phyloP scores from a whole-genome alignment of 2,329 filamentous ascomycete genomes.

The Aurifilum marmelostoma region DNA sequence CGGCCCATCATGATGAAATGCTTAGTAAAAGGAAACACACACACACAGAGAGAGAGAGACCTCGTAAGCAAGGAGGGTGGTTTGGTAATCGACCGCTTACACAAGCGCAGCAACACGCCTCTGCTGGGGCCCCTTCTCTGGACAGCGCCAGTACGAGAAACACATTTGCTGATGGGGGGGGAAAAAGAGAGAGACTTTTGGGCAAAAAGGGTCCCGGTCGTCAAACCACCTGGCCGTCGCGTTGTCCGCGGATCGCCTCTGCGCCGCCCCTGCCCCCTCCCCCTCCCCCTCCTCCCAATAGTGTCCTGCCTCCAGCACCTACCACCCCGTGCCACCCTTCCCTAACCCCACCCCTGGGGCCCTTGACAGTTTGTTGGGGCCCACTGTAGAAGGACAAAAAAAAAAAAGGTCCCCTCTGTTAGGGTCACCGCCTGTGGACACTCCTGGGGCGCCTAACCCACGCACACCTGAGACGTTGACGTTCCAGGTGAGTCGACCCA shows the following conservation, averaged over 20 bases:
- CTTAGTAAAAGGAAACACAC: conserved; percentile 9
- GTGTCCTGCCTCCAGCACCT: neutral
- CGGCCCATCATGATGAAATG: neutral
- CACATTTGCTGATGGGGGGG: neutral
- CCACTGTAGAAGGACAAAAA: conserved; percentile 3
- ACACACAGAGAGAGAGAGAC: neutral
- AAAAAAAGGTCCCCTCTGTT: neutral
- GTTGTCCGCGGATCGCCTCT: neutral
- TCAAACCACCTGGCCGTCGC: neutral
- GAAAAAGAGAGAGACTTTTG: neutral
- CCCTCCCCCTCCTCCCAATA: neutral
- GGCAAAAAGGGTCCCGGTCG: neutral
- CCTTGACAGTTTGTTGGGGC: neutral
- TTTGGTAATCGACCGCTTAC: conserved; percentile 14
- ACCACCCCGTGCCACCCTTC: neutral
- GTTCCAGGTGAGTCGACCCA: neutral
- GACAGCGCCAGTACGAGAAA: neutral
- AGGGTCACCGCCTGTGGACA: neutral
- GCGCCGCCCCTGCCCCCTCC: neutral
- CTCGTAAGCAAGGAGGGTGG: conserved; percentile 2
- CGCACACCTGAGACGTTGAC: conserved; percentile 4
- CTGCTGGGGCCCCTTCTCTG: neutral
- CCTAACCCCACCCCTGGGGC: no score
- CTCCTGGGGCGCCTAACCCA: neutral
- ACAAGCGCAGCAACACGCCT: neutral